Evolutionary conservation across 495 filamentous ascomycete species (phyloP).

Genomic region (Aspergillus cavernicola): DNA sequence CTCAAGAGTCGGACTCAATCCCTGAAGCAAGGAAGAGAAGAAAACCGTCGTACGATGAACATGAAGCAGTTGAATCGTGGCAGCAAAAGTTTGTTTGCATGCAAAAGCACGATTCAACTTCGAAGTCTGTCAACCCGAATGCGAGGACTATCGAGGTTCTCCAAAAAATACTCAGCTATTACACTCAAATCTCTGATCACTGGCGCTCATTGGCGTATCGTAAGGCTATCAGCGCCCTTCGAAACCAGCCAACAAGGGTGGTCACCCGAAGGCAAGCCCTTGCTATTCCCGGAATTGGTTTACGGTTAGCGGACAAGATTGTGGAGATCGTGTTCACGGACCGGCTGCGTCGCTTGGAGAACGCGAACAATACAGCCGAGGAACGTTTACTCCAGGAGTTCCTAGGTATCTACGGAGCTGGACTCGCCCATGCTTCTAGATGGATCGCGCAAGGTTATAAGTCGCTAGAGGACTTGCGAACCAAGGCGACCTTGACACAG

Average conservation of each 20-base stretch:
- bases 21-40: slow-evolving; percentile 33
- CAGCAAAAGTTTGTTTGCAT: slow-evolving; percentile 65
- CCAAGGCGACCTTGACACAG: slow-evolving; percentile 60
- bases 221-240: slow-evolving; percentile 70
- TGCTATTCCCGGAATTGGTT: slow-evolving; percentile 66
- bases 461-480: slow-evolving; percentile 67
- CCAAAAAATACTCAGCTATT: slow-evolving; percentile 79
- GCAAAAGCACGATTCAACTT: slow-evolving; percentile 50
- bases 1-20: slow-evolving; percentile 15
- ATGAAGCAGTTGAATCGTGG: slow-evolving; percentile 25
- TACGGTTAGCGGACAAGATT: slow-evolving; percentile 79
- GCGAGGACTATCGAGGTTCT: slow-evolving; percentile 71
- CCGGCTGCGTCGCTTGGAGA: slow-evolving; percentile 68
- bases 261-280: slow-evolving; percentile 64
- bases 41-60: slow-evolving; percentile 14
- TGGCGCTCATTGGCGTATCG: slow-evolving; percentile 81
- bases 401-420: slow-evolving; percentile 76
- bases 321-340: slow-evolving; percentile 85
- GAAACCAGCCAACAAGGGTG: slow-evolving; percentile 63
- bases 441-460: slow-evolving; percentile 78
- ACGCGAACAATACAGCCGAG: slow-evolving; percentile 58
- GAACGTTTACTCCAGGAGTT: slow-evolving; percentile 65
- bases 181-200: slow-evolving; percentile 67
- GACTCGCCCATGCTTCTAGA: slow-evolving; percentile 61
- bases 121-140: slow-evolving; percentile 57